phyloP scores from a whole-genome alignment of 805 yeast genomes.

The Zygoascus ofunaensis region DNA sequence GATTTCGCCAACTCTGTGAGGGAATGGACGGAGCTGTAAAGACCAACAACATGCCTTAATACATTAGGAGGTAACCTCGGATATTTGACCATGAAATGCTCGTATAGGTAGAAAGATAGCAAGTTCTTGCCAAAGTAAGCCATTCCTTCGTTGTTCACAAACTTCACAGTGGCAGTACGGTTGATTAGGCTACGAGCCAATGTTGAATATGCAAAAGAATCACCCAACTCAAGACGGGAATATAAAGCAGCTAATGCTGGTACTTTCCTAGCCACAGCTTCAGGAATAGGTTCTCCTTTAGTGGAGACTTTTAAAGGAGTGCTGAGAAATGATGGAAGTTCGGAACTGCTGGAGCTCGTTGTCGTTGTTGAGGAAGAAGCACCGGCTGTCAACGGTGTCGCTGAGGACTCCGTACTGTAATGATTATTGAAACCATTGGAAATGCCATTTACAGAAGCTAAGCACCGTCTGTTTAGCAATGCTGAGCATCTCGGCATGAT shows the following conservation, averaged over 20 bases:
- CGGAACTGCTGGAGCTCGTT: background rate
- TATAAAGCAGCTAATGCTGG: conserved; percentile 75
- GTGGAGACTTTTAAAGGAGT: background rate
- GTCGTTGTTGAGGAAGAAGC: background rate
- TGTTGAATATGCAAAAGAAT: conserved; percentile 47
- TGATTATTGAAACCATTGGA: too few relatives aligned
- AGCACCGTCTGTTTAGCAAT: too few relatives aligned
- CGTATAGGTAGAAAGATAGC: conserved; percentile 65
- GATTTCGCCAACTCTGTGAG: conserved; percentile 55
- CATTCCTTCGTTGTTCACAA: conserved; percentile 68
- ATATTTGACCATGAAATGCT: conserved; percentile 61
- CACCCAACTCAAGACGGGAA: conserved; percentile 59
- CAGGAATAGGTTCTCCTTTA: conserved; percentile 30
- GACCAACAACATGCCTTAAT: conserved; percentile 63
- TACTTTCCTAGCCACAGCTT: conserved; percentile 46
- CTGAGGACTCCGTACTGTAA: background rate
- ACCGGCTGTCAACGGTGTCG: background rate
- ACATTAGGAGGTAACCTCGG: conserved; percentile 86
- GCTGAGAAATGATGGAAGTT: background rate
- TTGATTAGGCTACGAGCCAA: conserved; percentile 77
- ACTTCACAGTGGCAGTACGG: conserved; percentile 33
- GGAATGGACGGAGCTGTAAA: conserved; percentile 61
- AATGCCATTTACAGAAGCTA: too few relatives aligned
- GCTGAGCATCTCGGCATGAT: too few relatives aligned
- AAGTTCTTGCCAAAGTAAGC: conserved; percentile 75